phyloP scores from a whole-genome alignment of 108 stramenopile genomes.

The Chaetoceros tenuissimus region DNA sequence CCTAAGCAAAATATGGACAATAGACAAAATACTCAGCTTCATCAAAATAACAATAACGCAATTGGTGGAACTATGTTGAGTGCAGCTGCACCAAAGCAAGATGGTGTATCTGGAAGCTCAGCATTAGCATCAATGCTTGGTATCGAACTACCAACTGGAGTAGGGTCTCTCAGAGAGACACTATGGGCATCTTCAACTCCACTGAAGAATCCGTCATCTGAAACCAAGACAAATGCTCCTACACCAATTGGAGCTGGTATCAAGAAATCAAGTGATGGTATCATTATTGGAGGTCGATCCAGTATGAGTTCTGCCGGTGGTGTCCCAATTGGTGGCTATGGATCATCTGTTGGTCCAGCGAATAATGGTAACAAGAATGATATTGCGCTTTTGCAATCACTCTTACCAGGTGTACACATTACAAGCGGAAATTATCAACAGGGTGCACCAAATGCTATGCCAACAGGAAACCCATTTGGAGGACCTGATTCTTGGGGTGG shows the following conservation, averaged over 20 bases:
- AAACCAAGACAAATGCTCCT: conserved; percentile 14
- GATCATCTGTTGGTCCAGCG: conserved; percentile 1
- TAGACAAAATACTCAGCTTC: too few relatives aligned
- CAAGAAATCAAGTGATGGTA: conserved; percentile 33
- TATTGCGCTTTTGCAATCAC: conserved; percentile 77
- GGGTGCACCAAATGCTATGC: background rate
- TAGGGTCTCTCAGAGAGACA: conserved; percentile 61
- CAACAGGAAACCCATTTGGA: background rate
- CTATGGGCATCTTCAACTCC: conserved; percentile 7
- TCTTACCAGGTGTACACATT: conserved; percentile 74
- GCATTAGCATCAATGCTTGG: conserved; percentile 81
- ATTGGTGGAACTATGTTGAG: too few relatives aligned
- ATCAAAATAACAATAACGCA: too few relatives aligned
- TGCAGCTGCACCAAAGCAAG: too few relatives aligned
- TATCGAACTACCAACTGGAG: conserved; percentile 71
- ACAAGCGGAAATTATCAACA: conserved; percentile 32
- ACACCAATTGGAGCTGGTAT: conserved; percentile 40
- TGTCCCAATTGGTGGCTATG: conserved; percentile 45
- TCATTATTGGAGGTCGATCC: conserved; percentile 22
- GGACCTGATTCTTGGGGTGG: too few relatives aligned
- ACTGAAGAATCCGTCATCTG: conserved; percentile 11
- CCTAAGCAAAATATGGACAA: background rate
- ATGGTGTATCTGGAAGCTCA: conserved; percentile 44
- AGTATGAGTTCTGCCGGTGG: conserved; percentile 38
- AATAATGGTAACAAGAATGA: conserved; percentile 38